Evolutionary conservation across 805 yeast genomes (phyloP), one percentile per base, ranked within the genome.

Genomic region (Cyberlindnera maclurae): DNA sequence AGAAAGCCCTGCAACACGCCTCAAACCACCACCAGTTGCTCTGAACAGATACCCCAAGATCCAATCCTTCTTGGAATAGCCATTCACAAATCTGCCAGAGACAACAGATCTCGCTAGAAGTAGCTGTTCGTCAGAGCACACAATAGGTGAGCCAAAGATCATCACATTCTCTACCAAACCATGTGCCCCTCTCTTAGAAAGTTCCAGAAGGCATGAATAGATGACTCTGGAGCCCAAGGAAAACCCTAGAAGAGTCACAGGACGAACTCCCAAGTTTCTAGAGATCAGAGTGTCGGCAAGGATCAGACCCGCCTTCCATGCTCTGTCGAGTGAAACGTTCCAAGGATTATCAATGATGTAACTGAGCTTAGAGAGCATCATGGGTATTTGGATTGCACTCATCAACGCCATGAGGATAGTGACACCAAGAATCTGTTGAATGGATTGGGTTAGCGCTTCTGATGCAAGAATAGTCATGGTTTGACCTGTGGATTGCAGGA

Each of bases 321-420:
- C 98, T 43, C 98, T 72, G 59, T 90, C 97, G 42, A 93, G 66
- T 0, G 97, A 89, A 5, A 93, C 97, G 55, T 82, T 90, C 98
- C 98, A 93, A 1, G 98, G 98, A 53, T 93, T 93, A 54, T 93
- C 98, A 20, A 93, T 70, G 22, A 93, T 63, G 49, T 93, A 93
- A 3, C 95, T 82, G 31, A 93, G 67, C 53, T 93, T 93, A 0
- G 97, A 78, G 29, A 93, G 68, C 49, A 83, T 81, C 89, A 93
- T 82, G 0, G 98, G 98, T 44, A 85, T 67, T 58, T 90, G 97
- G 35, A 93, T 70, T 2, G 97, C 89, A 12, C 96, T 75, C 95
- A 93, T 87, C 44, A 93, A 71, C 1, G 95, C 90, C 9, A 88
- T 80, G 36, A 93, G 65, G 26, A 93, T 73, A 0, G 98, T 93